Evolutionary conservation across 2,329 filamentous ascomycete genomes (phyloP), one percentile per base, ranked within the genome.

Genomic region (Monilinia vaccinii-corymbosi): DNA sequence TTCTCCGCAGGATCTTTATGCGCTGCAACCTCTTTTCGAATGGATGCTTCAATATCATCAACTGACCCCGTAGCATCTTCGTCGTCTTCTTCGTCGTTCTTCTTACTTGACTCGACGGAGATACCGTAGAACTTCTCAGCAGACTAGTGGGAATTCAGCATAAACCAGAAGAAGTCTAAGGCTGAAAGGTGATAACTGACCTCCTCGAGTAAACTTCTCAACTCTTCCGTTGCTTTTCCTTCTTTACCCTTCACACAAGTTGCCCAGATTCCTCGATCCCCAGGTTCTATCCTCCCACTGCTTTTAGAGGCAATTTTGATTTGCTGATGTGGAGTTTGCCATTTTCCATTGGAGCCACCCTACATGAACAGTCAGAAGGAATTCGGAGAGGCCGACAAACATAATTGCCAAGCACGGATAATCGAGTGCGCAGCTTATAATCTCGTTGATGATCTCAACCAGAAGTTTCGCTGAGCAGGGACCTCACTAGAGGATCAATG

Each of bases 201-300:
- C 75, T 87, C 80, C 47, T 86, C 79, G 68, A 90, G 87, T 25
- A 91, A 74, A 61, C 80, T 74, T 60, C 78, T 78, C 63, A 91
- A 78, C 71, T 93, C 89, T 53, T 79, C 76, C 2, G 87, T 80
- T 16, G 88, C 87, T 72, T 85, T 87, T 46, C 77, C 78, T 73
- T 89, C 87, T 75, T 88, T 86, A 65, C 83, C 82, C 70, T 86
- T 81, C 56, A 86, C 83, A 71, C 87, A 92, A 0, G 88, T 91
- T 32, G 86, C 85, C 87, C 88, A 93, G 61, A 93, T 84, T 6
- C 89, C 89, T 56, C 79, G 77, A 68, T 91, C 87, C 6, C 88
- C 87, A 6, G 86, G 77, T 66, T 88, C 82, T 51, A 91, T 73
- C 14, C 73, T 77, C 45, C 77, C 78, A 74, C 75, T 75, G 16